A percentile compares a stretch with the other conserved stretches of the same genome.
phyloP scores from a whole-genome alignment of 2,329 filamentous ascomycete genomes.

The Diatrype stigma region DNA sequence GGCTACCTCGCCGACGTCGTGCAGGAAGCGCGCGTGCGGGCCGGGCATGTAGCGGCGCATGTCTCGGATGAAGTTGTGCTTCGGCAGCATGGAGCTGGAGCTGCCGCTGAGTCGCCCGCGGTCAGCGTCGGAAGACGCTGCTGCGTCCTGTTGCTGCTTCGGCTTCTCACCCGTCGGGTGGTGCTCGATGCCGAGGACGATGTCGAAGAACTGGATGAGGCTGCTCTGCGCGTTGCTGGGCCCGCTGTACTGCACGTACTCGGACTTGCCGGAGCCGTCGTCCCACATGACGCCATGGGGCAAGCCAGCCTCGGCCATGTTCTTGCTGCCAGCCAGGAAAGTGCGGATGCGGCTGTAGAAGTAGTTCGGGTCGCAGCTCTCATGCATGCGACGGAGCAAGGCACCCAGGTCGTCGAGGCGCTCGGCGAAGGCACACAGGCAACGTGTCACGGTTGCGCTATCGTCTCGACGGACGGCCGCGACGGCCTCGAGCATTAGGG shows the following conservation, averaged over 20 bases:
- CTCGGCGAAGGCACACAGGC: slow-evolving; percentile 80
- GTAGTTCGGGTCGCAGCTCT: slow-evolving; percentile 87
- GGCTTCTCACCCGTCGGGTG: slow-evolving; percentile 76
- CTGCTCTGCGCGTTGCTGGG: slow-evolving; percentile 97
- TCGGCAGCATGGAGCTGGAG: slow-evolving; percentile 38
- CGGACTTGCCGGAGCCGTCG: slow-evolving; percentile 62
- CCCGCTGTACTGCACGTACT: slow-evolving; percentile 81
- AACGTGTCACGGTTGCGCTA: slow-evolving; percentile 65
- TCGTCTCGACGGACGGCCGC: slow-evolving; percentile 71
- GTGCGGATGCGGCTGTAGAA: slow-evolving; percentile 97
- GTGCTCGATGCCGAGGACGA: slow-evolving; percentile 85
- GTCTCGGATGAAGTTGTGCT: slow-evolving; percentile 90
- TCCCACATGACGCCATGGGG: slow-evolving; percentile 87
- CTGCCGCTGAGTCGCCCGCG: slow-evolving; percentile 33
- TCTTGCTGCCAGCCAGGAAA: slow-evolving; percentile 93
- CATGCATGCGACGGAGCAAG: slow-evolving; percentile 85
- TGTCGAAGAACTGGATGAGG: slow-evolving; percentile 94
- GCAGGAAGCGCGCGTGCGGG: slow-evolving; percentile 81
- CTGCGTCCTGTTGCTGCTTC: too few species aligned
- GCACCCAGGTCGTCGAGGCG: slow-evolving; percentile 77
- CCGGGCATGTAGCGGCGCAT: slow-evolving; percentile 98
- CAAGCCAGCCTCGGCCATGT: slow-evolving; percentile 91
- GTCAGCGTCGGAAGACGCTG: slow-evolving; percentile 37
- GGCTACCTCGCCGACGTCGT: slow-evolving; percentile 71
- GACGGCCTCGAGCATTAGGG: slow-evolving; percentile 85